Evolutionary conservation across 495 filamentous ascomycete genomes (phyloP), one percentile per base, ranked within the genome.

Genomic region (Aspergillus sclerotiicarbonarius): DNA sequence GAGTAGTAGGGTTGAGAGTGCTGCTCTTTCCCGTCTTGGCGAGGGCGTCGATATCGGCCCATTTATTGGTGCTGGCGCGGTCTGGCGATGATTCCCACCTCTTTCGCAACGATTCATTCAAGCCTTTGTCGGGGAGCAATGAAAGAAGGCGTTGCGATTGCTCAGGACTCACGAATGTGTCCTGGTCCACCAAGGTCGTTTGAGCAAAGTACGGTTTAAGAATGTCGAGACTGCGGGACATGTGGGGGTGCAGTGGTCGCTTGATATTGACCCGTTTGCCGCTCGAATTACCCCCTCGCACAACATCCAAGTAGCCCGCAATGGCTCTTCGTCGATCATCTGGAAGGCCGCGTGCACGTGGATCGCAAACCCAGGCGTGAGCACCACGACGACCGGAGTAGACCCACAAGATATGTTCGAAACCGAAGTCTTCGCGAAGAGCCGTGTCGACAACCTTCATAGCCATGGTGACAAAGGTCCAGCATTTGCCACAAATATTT

Each of bases 291-390:
- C 91, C 91, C 35, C 94, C 93, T 51, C 84, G 87, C 3, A 97
- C 76, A 4, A 97, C 78, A 62, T 96, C 91, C 10, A 98, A 81
- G 69, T 98, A 98, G 8, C 87, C 84, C 4, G 90, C 90, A 46
- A 98, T 82, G 3, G 91, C 89, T 58, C 84, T 86, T 31, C 94
- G 81, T 64, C 90, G 90, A 51, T 85, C 77, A 67, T 98, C 94
- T 63, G 96, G 87, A 73, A 98, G 80, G 37, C 78, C 77, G 57
- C 94, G 82, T 4, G 92, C 94, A 48, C 85, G 84, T 57, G 87
- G 88, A 71, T 98, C 94, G 68, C 93, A 96, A n/a, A 98, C 89
- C 94, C 94, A 98, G 8, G 93, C 94, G 85, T 98, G 94, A 15
- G 87, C 91, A 71, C 94, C 94, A 84, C 94, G 84, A 67, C 94